Base-by-base conservation (phyloP, 2,329 filamentous ascomycete genomes). In the Niveomyces coronatus region DNA sequence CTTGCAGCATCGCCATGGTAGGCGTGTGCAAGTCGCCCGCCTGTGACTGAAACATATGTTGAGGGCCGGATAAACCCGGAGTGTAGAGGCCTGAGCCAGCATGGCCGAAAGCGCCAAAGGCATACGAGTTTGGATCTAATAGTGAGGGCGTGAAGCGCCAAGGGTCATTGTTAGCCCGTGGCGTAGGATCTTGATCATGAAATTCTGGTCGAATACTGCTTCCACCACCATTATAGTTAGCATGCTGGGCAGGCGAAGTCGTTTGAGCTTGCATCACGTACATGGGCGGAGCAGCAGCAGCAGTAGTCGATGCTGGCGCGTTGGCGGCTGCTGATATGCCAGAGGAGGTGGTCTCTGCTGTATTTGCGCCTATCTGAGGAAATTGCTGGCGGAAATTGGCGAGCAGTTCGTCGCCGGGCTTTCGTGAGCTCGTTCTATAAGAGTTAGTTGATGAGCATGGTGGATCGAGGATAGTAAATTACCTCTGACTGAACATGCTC, bases 131-230 rank as follows among this genome's bases (percentile, higher is more conserved):
- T 14, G 86, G 79, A 54, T 96, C 89, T 54, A 96, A 73, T 41
- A 94, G 68, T 16, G 87, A 91, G 4, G 88, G 86, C 3, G 88
- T 94, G 53, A 94, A 87, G 47, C 83, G 76, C 79, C 88, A 91
- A 49, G 74, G 78, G 49, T 95, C 87, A 52, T 82, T 79, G 29
- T 82, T 74, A 14, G 79, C 82, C 55, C 83, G 76, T 5, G 86
- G 85, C 4, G 85, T 94, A 15, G 84, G 82, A 53, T 94, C 86
- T 52, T 83, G 76, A 60, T 91, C 83, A 56, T 65, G 62, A 50
- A 74, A 76, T 26, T 39, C 29, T 14, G 31, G 29, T 9, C 39
- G 28, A 20, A 40, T 32, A 24, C 32, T 26, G 39, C n/a, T n/a
- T n/a, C n/a, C n/a, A n/a, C n/a, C n/a, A n/a, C n/a, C n/a, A n/a